A percentile compares a stretch with the other conserved stretches of the same genome.
These are phyloP conservation scores for Nakaseomyces nivariensis DNA, from an alignment of 1,139 yeast species.

Conservation along the genomic window DNA sequence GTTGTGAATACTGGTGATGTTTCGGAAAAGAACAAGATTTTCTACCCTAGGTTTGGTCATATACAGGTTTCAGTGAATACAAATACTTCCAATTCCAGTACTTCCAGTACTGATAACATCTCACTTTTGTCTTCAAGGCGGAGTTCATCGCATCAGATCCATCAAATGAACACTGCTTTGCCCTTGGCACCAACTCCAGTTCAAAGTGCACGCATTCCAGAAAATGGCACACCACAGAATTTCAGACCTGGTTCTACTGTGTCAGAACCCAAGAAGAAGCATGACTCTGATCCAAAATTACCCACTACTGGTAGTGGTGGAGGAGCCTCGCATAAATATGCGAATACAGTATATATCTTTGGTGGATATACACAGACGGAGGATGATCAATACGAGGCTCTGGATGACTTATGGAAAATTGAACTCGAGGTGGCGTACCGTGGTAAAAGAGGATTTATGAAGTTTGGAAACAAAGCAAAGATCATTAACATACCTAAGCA, in stretches of 20 bases:
- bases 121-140: neutral
- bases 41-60: conserved; percentile 42
- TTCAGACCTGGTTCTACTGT: neutral
- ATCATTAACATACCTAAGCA: conserved; percentile 25
- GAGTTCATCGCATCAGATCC: neutral
- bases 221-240: neutral
- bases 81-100: conserved; percentile 3
- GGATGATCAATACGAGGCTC: conserved; percentile 30
- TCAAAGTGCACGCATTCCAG: neutral
- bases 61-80: conserved; percentile 25
- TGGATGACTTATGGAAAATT: conserved; percentile 41
- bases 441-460: conserved; percentile 29
- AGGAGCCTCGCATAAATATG: neutral
- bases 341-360: conserved; percentile 31
- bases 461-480: conserved; percentile 29
- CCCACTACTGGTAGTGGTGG: too few relatives aligned
- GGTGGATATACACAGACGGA: conserved; percentile 35
- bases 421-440: conserved; percentile 32
- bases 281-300: neutral
- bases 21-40: conserved; percentile 10
- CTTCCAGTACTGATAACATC: neutral
- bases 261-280: neutral
- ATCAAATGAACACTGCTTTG: neutral
- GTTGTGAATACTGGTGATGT: conserved; percentile 33
- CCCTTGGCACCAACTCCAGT: neutral